Conservation (phyloP, 768 basidiomycete genomes). For the Phanerodontia chrysosporium region DNA sequence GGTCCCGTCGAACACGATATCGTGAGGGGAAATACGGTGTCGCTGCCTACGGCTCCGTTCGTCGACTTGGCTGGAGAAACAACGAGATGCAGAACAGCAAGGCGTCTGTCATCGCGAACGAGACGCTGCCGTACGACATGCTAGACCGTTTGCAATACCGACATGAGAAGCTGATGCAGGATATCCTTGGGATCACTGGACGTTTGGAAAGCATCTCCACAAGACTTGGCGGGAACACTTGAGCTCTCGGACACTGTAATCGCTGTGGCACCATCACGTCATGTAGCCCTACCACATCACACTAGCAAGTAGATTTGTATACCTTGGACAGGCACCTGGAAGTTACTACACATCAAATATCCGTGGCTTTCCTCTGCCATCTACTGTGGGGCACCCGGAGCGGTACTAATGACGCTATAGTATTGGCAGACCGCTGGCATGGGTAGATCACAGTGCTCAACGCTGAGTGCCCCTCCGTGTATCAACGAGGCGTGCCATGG, state of each 20-base stretch:
- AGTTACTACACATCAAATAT: no score
- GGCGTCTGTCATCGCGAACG: not conserved
- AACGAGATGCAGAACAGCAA: not conserved
- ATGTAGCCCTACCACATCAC: constrained; percentile 11
- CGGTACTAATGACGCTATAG: no score
- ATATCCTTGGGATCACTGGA: constrained; percentile 18
- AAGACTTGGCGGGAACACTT: not conserved
- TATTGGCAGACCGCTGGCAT: no score
- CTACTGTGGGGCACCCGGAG: no score
- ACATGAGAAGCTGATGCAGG: constrained; percentile 20
- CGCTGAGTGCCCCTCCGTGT: no score
- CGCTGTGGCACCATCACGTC: not conserved
- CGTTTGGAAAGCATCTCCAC: constrained; percentile 10
- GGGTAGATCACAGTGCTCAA: no score
- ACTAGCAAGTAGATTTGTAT: not conserved
- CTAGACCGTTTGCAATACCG: constrained; percentile 20
- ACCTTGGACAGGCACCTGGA: not conserved
- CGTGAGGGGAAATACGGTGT: not conserved
- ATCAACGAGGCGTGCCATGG: no score
- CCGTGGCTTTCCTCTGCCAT: no score
- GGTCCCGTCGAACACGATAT: no score
- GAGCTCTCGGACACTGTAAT: not conserved
- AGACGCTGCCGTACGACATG: constrained; percentile 10
- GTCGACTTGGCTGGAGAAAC: not conserved
- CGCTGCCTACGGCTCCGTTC: not conserved